Conservation (phyloP, 1,284 basidiomycete genomes). For the Irpex lacteus region DNA sequence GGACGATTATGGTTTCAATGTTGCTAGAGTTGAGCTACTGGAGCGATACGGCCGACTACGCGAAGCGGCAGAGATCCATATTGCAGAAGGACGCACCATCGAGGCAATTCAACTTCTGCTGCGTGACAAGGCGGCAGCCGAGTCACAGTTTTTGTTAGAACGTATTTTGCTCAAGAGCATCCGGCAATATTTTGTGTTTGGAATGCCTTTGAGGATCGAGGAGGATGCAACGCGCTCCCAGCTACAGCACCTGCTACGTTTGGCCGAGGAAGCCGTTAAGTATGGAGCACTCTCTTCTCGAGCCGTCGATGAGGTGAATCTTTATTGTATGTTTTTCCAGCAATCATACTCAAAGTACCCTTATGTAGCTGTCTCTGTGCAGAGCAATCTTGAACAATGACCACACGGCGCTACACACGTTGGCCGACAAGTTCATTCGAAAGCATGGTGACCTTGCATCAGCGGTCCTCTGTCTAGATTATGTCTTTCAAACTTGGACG, state of each 20-base stretch:
- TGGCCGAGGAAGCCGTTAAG: background rate
- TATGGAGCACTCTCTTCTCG: background rate
- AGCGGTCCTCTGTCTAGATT: constrained; percentile 42
- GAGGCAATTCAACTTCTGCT: constrained; percentile 50
- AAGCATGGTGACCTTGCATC: constrained; percentile 27
- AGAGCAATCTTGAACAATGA: background rate
- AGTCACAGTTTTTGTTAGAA: constrained; percentile 15
- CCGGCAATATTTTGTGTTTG: constrained; percentile 27
- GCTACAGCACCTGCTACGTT: background rate
- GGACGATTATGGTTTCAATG: constrained; percentile 52
- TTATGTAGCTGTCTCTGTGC: constrained; percentile 12
- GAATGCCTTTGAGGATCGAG: constrained; percentile 10
- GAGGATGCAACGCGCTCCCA: constrained; percentile 7
- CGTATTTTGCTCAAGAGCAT: constrained; percentile 24
- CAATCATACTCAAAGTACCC: background rate
- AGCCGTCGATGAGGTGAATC: background rate
- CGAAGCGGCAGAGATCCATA: constrained; percentile 57
- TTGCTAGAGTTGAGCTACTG: constrained; percentile 48
- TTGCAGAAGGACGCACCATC: constrained; percentile 44
- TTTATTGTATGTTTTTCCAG: constrained; percentile 4
- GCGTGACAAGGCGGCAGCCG: constrained; percentile 19
- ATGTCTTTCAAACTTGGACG: constrained; percentile 29
- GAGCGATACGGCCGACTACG: constrained; percentile 38
- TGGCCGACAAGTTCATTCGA: constrained; percentile 16
- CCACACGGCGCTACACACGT: background rate